Evolutionary conservation across 495 filamentous ascomycete species (phyloP), one percentile per base, ranked within the genome.

Genomic region (Aspergillus ostianus): DNA sequence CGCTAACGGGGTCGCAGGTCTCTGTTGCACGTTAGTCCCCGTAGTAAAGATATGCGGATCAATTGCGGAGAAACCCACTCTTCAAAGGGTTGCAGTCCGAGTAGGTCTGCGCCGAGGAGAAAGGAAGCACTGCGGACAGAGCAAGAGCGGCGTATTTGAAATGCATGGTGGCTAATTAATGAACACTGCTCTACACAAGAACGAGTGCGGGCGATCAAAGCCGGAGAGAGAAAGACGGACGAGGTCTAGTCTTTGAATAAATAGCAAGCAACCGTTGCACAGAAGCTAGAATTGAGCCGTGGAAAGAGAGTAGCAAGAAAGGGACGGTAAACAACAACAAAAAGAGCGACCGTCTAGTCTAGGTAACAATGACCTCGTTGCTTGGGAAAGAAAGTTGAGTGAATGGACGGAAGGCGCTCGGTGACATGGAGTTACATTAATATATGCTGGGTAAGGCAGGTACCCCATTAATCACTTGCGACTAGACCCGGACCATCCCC

Each of bases 1-100:
- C 91, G 13, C 81, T 80, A 68, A 92, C 77, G 29, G 85, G 67
- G 9, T 85, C 78, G 69, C 90, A 93, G 26, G 71, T 70, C 30
- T 69, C 74, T 81, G 51, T 27, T 41, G 19, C 18, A 47, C 18
- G 30, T 36, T 10, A 27, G 6, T 15, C 18, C 60, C 60, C 57
- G 57, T 55, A 49, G 49, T 19, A 32, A 29, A 3, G 1, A 4
- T 46, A 18, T 15, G 19, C 15, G 44, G 9, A 26, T 32, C 21
- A 47, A 26, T 55, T 20, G 19, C 15, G 52, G 9, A 57, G 53
- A 30, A 58, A 68, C 53, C 52, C 67, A 68, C 71, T 66, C 51
- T 78, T 60, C 15, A 75, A 54, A 3, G 78, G 77, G 58, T 79
- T 74, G 65, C 78, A 81, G 54, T 72, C 60, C 12, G 72, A 75